A percentile compares a stretch with the other conserved stretches of the same genome.
Conservation (phyloP, 495 filamentous ascomycete species). For the Trichoderma reesei region DNA sequence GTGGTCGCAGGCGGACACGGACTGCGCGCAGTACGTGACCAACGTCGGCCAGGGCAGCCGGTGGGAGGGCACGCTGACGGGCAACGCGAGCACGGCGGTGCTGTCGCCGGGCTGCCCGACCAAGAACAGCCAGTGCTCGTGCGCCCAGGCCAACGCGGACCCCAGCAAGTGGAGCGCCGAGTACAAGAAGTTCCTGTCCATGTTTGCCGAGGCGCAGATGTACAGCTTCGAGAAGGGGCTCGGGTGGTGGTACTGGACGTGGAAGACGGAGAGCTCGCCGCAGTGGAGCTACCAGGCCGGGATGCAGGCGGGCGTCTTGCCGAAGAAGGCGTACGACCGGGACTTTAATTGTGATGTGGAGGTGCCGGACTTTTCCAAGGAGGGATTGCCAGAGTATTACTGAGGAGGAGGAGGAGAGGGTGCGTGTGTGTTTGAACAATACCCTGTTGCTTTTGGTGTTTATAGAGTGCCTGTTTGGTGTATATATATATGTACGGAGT, state of each 20-base stretch:
- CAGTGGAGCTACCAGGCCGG: conserved; percentile 95
- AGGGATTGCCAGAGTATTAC: conserved; percentile 55
- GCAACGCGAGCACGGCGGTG: conserved; percentile 43
- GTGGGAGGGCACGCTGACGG: conserved; percentile 74
- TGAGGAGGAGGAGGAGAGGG: conserved; percentile 21
- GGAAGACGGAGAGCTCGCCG: conserved; percentile 50
- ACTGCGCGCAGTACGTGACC: conserved; percentile 81
- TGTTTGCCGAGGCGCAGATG: conserved; percentile 96
- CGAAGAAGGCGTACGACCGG: conserved; percentile 63
- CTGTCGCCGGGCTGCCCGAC: conserved; percentile 63
- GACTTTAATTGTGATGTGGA: conserved; percentile 61
- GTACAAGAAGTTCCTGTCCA: conserved; percentile 80
- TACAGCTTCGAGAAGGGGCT: conserved; percentile 76
- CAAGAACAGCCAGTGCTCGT: conserved; percentile 54
- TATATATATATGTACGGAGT: neutral
- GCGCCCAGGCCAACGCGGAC: conserved; percentile 65
- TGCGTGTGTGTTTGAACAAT: neutral
- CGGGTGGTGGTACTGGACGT: conserved; percentile 99
- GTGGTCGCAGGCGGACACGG: conserved; percentile 97
- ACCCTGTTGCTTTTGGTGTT: neutral
- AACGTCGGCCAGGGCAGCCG: conserved; percentile 81
- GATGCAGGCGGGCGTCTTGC: conserved; percentile 73
- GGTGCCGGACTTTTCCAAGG: conserved; percentile 58
- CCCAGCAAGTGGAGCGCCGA: conserved; percentile 51
- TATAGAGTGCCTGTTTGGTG: neutral